phyloP scores from a whole-genome alignment of 768 basidiomycete species.

The Termitomyces titanicus region DNA sequence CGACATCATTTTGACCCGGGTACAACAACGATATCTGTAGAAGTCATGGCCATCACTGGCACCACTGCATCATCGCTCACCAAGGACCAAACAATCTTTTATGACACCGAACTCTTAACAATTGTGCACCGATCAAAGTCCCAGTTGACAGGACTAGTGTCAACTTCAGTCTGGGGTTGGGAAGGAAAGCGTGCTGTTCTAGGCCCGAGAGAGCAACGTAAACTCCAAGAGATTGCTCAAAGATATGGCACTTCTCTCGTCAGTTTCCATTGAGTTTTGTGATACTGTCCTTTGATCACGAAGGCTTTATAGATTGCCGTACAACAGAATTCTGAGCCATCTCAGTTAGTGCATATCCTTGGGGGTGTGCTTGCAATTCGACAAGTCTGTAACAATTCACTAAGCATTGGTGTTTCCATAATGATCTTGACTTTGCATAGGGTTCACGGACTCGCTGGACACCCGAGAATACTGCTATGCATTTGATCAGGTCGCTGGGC shows the following conservation, averaged over 20 bases:
- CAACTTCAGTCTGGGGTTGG: conserved; percentile 78
- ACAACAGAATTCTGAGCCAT: conserved; percentile 61
- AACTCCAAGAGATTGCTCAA: conserved; percentile 66
- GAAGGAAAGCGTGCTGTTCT: conserved; percentile 49
- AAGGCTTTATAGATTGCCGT: conserved; percentile 34
- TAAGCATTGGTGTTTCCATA: background rate
- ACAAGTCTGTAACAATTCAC: conserved; percentile 47
- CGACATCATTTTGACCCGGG: conserved; percentile 23
- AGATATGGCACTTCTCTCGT: conserved; percentile 70
- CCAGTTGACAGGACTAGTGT: conserved; percentile 58
- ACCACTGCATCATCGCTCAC: conserved; percentile 43
- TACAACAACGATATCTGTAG: conserved; percentile 64
- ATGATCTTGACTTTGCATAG: conserved; percentile 28
- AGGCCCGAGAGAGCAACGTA: conserved; percentile 61
- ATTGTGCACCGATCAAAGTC: conserved; percentile 70
- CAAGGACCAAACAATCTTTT: conserved; percentile 52
- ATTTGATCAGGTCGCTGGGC: conserved; percentile 52
- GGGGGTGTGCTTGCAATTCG: conserved; percentile 73
- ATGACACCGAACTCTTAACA: conserved; percentile 68
- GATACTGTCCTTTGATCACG: background rate
- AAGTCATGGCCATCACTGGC: conserved; percentile 59
- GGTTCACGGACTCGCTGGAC: conserved; percentile 75
- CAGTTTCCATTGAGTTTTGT: conserved; percentile 21
- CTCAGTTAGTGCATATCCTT: conserved; percentile 56
- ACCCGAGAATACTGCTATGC: conserved; percentile 80